Evolutionary conservation across 2,329 filamentous ascomycete species (phyloP).

Genomic region (Pleoardoris graminearum): DNA sequence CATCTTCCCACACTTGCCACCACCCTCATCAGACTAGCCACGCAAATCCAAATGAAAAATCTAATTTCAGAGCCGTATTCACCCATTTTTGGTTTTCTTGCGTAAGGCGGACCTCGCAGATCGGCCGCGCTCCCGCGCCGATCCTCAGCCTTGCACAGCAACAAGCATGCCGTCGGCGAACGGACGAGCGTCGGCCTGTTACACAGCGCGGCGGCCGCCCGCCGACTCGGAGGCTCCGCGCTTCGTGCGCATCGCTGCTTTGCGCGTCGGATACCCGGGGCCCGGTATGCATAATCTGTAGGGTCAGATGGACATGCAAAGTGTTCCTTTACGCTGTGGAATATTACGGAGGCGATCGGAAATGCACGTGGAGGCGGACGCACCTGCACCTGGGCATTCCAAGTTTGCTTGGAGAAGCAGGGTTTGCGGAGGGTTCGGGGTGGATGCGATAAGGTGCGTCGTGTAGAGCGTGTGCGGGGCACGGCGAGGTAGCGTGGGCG

Average conservation of each 20-base stretch:
- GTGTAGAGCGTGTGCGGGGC: not conserved
- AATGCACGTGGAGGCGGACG: not conserved
- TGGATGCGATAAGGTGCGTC: not conserved
- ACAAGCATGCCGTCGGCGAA: not conserved
- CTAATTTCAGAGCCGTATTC: too few species aligned
- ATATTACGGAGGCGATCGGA: conserved; percentile 10
- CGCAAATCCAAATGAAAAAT: too few species aligned
- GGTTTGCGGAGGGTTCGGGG: not conserved
- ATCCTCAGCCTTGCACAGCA: conserved; percentile 1
- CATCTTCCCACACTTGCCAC: too few species aligned
- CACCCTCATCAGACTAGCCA: too few species aligned
- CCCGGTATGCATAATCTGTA: not conserved
- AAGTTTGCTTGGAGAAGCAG: not conserved
- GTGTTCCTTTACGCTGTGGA: conserved; percentile 3
- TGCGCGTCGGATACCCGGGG: not conserved
- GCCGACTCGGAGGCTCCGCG: conserved; percentile 4
- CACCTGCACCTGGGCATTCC: not conserved
- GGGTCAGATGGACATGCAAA: not conserved
- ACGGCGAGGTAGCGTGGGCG: too few species aligned
- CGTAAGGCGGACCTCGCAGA: too few species aligned
- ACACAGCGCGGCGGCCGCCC: not conserved
- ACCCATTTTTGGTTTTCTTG: too few species aligned
- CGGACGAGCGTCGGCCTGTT: not conserved
- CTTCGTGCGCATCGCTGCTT: conserved; percentile 6
- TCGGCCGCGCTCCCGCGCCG: not conserved